Conservation (phyloP, 306 rosid species). For the Senna tora region DNA sequence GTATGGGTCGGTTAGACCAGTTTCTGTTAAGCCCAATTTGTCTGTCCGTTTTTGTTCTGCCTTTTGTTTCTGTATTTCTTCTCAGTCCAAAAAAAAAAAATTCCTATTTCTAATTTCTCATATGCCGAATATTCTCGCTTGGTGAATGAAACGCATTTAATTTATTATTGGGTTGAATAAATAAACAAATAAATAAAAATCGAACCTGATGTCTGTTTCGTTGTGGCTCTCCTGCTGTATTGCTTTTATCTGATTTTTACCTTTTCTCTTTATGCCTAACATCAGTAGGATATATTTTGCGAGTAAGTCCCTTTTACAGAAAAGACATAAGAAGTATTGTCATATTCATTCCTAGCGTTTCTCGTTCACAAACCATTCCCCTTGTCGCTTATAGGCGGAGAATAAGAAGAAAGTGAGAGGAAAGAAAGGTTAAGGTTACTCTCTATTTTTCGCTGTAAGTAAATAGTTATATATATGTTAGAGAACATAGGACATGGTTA, state of each 20-base stretch:
- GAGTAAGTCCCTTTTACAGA: neutral
- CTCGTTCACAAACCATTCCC: neutral
- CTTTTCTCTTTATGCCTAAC: neutral
- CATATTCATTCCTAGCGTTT: neutral
- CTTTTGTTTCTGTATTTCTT: no score
- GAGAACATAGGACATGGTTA: neutral
- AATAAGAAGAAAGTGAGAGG: no score
- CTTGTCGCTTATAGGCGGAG: neutral
- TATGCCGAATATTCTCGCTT: neutral
- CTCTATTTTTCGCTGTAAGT: no score
- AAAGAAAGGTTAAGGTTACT: no score
- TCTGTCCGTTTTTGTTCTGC: no score
- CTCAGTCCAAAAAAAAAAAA: no score
- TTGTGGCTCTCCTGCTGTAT: neutral
- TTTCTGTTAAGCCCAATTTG: no score
- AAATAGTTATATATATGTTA: no score
- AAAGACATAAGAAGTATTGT: neutral
- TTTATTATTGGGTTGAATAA: neutral
- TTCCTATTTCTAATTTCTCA: no score
- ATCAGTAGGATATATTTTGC: neutral
- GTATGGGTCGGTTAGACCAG: no score
- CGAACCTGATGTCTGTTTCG: no score
- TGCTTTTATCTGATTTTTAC: neutral
- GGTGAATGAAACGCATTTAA: neutral
- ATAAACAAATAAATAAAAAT: neutral